Percentiles rank a stretch among this genome's conserved stretches.
phyloP scores from a whole-genome alignment of 192 early-diverging fungal species.

The Geranomyces michiganensis region DNA sequence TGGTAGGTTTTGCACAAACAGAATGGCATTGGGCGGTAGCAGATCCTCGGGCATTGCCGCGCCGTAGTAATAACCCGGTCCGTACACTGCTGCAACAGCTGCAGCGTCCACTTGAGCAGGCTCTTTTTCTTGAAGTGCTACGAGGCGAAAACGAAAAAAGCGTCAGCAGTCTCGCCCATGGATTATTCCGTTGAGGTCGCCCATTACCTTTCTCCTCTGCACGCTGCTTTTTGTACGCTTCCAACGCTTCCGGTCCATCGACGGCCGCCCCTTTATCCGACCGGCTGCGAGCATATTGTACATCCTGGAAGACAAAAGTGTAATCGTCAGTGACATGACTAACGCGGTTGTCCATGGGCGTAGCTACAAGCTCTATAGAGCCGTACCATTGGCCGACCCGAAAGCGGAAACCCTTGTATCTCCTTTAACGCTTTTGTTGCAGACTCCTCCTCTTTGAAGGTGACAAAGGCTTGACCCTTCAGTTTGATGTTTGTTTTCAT shows the following conservation, averaged over 20 bases:
- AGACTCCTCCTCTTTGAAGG: constrained; percentile 70
- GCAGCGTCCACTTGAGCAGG: constrained; percentile 25
- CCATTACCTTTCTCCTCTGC: constrained; percentile 70
- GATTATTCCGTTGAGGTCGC: too few species aligned
- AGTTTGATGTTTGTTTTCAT: constrained; percentile 79
- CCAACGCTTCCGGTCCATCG: constrained; percentile 62
- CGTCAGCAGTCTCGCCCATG: too few species aligned
- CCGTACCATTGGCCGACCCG: constrained; percentile 79
- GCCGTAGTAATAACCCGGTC: constrained; percentile 30
- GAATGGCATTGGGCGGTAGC: constrained; percentile 87
- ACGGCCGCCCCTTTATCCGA: constrained; percentile 63
- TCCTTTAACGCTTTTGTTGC: constrained; percentile 80
- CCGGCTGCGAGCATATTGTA: constrained; percentile 53
- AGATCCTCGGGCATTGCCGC: constrained; percentile 65
- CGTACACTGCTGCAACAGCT: constrained; percentile 29
- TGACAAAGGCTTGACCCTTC: constrained; percentile 94
- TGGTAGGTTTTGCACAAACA: constrained; percentile 91
- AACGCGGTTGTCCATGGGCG: not conserved
- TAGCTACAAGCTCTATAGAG: not conserved
- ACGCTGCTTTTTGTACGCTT: constrained; percentile 64
- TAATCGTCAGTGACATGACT: too few species aligned
- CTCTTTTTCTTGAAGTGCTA: constrained; percentile 14
- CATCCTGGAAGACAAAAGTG: constrained; percentile 41
- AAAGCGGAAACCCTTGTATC: constrained; percentile 82
- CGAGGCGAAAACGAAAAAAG: not conserved